A percentile compares a stretch with the other conserved stretches of the same genome.
These are phyloP conservation scores for Zoysia japonica DNA, from an alignment of 176 grass and related monocot genomes.

Conservation along the genomic window DNA sequence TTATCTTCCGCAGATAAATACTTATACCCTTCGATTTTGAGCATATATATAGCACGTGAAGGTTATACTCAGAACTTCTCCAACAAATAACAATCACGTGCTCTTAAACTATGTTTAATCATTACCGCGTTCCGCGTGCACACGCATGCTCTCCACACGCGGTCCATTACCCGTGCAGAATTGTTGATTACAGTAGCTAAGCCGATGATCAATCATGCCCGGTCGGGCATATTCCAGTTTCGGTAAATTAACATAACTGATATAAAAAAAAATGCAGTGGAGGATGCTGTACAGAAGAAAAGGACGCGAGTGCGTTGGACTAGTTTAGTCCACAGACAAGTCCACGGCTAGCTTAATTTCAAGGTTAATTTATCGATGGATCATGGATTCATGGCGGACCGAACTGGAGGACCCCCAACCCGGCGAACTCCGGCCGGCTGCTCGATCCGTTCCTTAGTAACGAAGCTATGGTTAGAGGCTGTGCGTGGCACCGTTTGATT, in stretches of 20 bases:
- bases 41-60: slow-evolving; percentile 27
- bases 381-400: neutral
- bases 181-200: neutral
- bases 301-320: neutral
- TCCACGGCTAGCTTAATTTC: no score
- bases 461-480: slow-evolving; percentile 38
- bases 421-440: no score
- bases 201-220: neutral
- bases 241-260: neutral
- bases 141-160: slow-evolving; percentile 40
- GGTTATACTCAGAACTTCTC: neutral
- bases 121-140: neutral
- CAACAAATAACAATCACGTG: neutral
- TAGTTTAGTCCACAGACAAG: slow-evolving; percentile 9
- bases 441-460: slow-evolving; percentile 39
- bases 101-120: slow-evolving; percentile 16
- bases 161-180: neutral
- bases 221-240: neutral
- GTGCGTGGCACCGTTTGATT: neutral
- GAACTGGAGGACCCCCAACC: no score
- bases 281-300: neutral
- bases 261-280: neutral
- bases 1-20: neutral
- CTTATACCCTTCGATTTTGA: neutral
- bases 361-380: neutral